Evolutionary conservation across 1,284 basidiomycete species (phyloP).

Genomic region (Ceratobasidium sp.): DNA sequence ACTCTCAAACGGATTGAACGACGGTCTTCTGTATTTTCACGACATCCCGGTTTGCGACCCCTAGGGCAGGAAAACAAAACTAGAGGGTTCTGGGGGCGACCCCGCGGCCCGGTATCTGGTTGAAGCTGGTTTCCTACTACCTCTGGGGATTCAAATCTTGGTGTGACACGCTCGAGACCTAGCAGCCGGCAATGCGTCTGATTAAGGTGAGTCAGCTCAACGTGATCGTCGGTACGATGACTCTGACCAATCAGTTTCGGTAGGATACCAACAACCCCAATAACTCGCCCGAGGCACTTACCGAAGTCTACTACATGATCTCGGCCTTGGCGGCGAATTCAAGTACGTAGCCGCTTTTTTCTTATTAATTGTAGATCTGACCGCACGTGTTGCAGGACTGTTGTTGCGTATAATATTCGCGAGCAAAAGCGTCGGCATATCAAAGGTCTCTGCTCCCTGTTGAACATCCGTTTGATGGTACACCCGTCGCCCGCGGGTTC

Average conservation of each 20-base stretch:
- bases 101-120: no score
- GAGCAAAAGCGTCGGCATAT: constrained; percentile 94
- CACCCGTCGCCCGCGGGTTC: constrained; percentile 74
- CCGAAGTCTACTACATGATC: constrained; percentile 86
- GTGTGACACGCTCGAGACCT: no score
- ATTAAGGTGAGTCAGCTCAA: no score
- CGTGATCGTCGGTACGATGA: constrained; percentile 93
- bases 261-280: constrained; percentile 90
- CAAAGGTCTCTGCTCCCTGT: constrained; percentile 94
- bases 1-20: no score
- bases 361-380: constrained; percentile 39
- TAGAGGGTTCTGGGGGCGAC: no score
- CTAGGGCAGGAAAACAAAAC: no score
- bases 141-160: no score
- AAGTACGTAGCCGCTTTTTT: constrained; percentile 64
- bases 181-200: no score
- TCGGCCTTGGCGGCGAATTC: constrained; percentile 95
- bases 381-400: constrained; percentile 69
- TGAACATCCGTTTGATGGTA: constrained; percentile 86
- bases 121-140: no score
- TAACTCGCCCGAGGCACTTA: constrained; percentile 92
- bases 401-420: constrained; percentile 93
- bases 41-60: no score
- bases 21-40: no score
- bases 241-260: constrained; percentile 96